Percentiles rank a stretch among this genome's conserved stretches.
phyloP scores from a whole-genome alignment of 805 yeast species.

The Candida wancherniae region DNA sequence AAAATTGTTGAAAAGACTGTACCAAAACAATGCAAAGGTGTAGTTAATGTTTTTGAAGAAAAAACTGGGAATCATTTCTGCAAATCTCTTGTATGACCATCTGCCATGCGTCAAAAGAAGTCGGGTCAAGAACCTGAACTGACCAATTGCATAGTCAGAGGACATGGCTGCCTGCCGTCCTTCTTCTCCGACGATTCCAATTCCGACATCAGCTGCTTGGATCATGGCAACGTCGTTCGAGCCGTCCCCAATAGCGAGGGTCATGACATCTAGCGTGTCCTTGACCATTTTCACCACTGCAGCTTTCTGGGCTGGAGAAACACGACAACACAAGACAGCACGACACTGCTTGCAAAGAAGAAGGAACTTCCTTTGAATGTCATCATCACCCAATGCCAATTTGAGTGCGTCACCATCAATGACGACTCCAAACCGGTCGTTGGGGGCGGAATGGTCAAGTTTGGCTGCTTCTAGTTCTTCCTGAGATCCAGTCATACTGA shows the following conservation, averaged over 20 bases:
- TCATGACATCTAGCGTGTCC: slow-evolving; percentile 61
- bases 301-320: slow-evolving; percentile 81
- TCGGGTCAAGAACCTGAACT: slow-evolving; percentile 62
- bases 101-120: slow-evolving; percentile 75
- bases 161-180: slow-evolving; percentile 87
- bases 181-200: slow-evolving; percentile 84
- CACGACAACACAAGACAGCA: slow-evolving; percentile 79
- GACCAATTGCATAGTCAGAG: slow-evolving; percentile 79
- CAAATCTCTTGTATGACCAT: slow-evolving; percentile 71
- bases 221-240: slow-evolving; percentile 88
- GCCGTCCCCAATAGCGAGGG: slow-evolving; percentile 81
- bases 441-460: slow-evolving; percentile 62
- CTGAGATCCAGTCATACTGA: slow-evolving; percentile 54
- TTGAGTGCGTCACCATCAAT: slow-evolving; percentile 67
- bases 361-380: slow-evolving; percentile 47
- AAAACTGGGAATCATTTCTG: slow-evolving; percentile 76
- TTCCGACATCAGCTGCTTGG: slow-evolving; percentile 79
- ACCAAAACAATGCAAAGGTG: slow-evolving; percentile 75
- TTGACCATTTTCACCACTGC: slow-evolving; percentile 66
- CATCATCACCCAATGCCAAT: slow-evolving; percentile 37
- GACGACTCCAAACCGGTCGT: slow-evolving; percentile 52
- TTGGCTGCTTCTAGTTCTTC: slow-evolving; percentile 53
- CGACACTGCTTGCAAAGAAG: slow-evolving; percentile 70
- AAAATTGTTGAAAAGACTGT: slow-evolving; percentile 59
- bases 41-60: slow-evolving; percentile 74